phyloP scores from a whole-genome alignment of 2,329 filamentous ascomycete genomes.

The Bisporella sp. region DNA sequence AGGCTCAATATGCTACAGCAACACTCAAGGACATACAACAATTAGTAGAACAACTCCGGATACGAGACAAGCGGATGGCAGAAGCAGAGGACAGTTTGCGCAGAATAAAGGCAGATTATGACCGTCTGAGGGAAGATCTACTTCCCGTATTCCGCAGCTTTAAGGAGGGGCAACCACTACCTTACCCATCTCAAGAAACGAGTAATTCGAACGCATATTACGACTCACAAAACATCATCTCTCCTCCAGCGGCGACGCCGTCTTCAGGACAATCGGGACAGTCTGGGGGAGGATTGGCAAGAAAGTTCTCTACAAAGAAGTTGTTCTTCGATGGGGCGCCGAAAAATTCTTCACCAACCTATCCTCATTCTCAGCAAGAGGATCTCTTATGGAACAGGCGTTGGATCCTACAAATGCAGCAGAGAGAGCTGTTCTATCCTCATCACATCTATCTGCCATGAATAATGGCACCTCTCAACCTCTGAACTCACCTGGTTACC shows the following conservation, averaged over 20 bases:
- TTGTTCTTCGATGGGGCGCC: slow-evolving; percentile 63
- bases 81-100: slow-evolving; percentile 77
- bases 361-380: slow-evolving; percentile 63
- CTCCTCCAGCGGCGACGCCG: slow-evolving; percentile 51
- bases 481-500: slow-evolving; percentile 46
- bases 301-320: slow-evolving; percentile 72
- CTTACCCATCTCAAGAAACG: slow-evolving; percentile 34
- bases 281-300: slow-evolving; percentile 49
- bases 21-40: slow-evolving; percentile 91
- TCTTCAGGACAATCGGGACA: slow-evolving; percentile 38
- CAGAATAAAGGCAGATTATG: slow-evolving; percentile 80
- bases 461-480: slow-evolving; percentile 54
- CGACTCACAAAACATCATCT: slow-evolving; percentile 40
- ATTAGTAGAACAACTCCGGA: slow-evolving; percentile 79
- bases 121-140: slow-evolving; percentile 82
- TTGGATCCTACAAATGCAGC: slow-evolving; percentile 65
- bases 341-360: slow-evolving; percentile 67
- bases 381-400: slow-evolving; percentile 54
- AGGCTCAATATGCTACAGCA: slow-evolving; percentile 76
- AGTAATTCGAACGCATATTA: slow-evolving; percentile 38
- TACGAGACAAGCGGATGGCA: slow-evolving; percentile 85
- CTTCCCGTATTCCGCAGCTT: slow-evolving; percentile 82
- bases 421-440: slow-evolving; percentile 58
- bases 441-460: slow-evolving; percentile 63
- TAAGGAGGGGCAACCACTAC: slow-evolving; percentile 87